phyloP scores from a whole-genome alignment of 805 yeast species.

The Barnettozyma botsteinii region DNA sequence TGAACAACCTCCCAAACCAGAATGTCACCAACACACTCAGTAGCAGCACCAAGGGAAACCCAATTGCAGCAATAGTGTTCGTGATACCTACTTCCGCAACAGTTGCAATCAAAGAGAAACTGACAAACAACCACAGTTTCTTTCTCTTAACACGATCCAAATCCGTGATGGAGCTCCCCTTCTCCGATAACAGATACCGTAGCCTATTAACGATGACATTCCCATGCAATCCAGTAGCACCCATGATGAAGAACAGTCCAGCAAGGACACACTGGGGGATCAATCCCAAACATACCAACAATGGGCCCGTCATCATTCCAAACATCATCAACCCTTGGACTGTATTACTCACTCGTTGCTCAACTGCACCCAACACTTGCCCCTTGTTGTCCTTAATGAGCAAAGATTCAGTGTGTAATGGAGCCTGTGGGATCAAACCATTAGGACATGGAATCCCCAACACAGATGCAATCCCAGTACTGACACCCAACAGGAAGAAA shows the following conservation, averaged over 20 bases:
- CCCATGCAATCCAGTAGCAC: conserved; percentile 65
- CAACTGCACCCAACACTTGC: conserved; percentile 51
- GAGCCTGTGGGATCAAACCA: conserved; percentile 96
- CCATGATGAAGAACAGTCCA: conserved; percentile 93
- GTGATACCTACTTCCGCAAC: conserved; percentile 82
- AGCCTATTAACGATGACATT: conserved; percentile 62
- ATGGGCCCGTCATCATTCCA: conserved; percentile 87
- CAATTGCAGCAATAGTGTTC: conserved; percentile 85
- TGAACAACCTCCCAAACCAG: conserved; percentile 59
- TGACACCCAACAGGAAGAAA: conserved; percentile 73
- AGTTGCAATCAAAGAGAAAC: conserved; percentile 59
- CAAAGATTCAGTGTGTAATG: conserved; percentile 78
- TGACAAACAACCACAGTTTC: conserved; percentile 46
- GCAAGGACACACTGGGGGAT: conserved; percentile 93
- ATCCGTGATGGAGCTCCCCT: conserved; percentile 12
- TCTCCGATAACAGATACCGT: conserved; percentile 47
- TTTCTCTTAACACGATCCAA: conserved; percentile 28
- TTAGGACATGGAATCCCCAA: conserved; percentile 94
- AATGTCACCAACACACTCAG: conserved; percentile 59
- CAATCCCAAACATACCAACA: conserved; percentile 68
- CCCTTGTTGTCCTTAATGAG: conserved; percentile 38
- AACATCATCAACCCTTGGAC: conserved; percentile 78
- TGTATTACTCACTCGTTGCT: conserved; percentile 82
- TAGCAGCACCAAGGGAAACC: conserved; percentile 83
- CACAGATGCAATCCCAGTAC: conserved; percentile 83